These are phyloP conservation scores for Annona squamosa DNA, from an alignment of 164 flowering plant species.

Conservation along the genomic window DNA sequence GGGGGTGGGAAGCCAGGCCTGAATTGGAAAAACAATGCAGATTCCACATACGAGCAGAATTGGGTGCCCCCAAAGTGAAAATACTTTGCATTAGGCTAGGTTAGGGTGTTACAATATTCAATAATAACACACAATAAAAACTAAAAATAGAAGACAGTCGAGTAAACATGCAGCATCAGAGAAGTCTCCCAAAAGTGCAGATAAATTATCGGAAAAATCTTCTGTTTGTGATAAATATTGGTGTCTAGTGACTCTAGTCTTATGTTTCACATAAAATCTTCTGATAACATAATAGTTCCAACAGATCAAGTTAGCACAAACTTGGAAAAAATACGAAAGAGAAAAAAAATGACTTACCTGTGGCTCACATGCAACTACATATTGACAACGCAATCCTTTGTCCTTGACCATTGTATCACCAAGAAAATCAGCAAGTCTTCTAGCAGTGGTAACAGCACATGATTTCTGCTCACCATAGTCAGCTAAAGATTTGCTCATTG, in stretches of 20 bases:
- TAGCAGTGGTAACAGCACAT: slow-evolving; percentile 98
- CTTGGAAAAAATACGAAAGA: neutral
- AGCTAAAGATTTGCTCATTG: slow-evolving; percentile 97
- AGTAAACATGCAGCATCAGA: no score
- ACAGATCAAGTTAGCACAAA: neutral
- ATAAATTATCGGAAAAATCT: no score
- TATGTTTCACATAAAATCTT: neutral
- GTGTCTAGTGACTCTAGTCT: neutral
- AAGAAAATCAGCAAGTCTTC: slow-evolving; percentile 92
- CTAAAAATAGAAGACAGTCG: no score
- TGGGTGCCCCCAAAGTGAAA: no score
- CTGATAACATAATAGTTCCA: neutral
- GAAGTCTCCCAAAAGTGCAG: no score
- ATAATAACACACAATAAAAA: no score
- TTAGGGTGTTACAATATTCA: no score
- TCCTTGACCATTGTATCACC: slow-evolving; percentile 97
- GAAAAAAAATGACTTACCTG: slow-evolving; percentile 39
- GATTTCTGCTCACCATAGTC: slow-evolving; percentile 98
- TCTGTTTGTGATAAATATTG: no score
- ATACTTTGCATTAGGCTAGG: no score
- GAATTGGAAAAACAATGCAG: no score
- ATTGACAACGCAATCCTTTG: slow-evolving; percentile 91
- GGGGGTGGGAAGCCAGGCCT: no score
- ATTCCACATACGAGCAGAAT: no score
- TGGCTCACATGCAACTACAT: slow-evolving; percentile 96